Evolutionary conservation across 2,329 filamentous ascomycete genomes (phyloP), one percentile per base, ranked within the genome.

Genomic region (Colletotrichum brevisporum): DNA sequence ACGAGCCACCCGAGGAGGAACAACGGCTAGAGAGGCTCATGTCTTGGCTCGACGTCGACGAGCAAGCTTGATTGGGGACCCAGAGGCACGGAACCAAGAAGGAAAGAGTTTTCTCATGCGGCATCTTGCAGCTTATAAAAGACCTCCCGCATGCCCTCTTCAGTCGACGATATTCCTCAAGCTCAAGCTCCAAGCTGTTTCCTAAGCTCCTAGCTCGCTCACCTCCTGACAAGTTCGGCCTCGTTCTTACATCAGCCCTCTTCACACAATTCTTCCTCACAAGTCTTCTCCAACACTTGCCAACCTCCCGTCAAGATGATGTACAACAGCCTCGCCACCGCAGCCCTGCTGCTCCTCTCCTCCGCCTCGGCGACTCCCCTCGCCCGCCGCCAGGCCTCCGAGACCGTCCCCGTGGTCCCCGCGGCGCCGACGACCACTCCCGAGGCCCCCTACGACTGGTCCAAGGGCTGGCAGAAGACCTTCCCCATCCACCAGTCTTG

Each of bases 401-500:
- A 61, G 8, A 58, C 76, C n/a, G 71, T 73, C n/a, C 70, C 73
- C 39, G 72, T 76, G 53, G 26, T 58, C 43, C 31, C 69, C 27
- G 54, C 54, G 5, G 50, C 73, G 15, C 58, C 74, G 1, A 67
- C 74, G 3, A 48, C 75, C 3, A 73, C 74, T n/a, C 41, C 71
- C 36, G 60, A 61, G n/a, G 60, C 59, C 31, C 62, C 67, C 12
- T 81, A 80, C 69, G 71, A 76, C 70, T 81, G 79, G 79, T 70
- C 76, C 31, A 73, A 74, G 5, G 77, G 76, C 27, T 80, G 78
- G 78, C 66, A 74, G 18, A 74, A 75, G 68, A 69, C 71, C 12
- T 85, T 80, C 72, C 79, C 82, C 16, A 91, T 92, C 75, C 91
- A 92, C 77, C 76, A 82, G 41, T 91, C 89, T 26, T 93, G 91